Conservation (phyloP, 495 filamentous ascomycete species). For the Penicillium psychrofluorescens region DNA sequence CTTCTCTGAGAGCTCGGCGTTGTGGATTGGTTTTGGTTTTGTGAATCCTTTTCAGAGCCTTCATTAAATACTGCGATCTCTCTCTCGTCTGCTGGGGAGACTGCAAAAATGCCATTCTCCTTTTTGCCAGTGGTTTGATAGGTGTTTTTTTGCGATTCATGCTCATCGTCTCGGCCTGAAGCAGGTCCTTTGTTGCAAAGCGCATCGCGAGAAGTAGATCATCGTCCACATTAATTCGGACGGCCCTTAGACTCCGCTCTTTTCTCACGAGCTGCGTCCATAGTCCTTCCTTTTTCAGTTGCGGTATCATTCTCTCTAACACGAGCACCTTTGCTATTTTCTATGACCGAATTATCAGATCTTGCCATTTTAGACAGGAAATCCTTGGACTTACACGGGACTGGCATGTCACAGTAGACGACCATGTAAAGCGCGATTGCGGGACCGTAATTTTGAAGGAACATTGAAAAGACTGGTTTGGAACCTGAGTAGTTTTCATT, state of each 20-base stretch:
- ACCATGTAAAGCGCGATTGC: too few relatives aligned
- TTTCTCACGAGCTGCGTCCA: conserved; percentile 1
- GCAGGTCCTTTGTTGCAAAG: neutral
- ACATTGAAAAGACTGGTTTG: too few relatives aligned
- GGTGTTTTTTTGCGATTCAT: neutral
- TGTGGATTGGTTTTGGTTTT: neutral
- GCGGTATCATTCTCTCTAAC: too few relatives aligned
- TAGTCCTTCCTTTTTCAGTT: neutral
- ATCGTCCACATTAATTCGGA: conserved; percentile 1
- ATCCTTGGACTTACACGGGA: too few relatives aligned
- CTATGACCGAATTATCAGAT: too few relatives aligned
- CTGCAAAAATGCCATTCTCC: neutral
- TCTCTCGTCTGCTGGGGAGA: neutral
- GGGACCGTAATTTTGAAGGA: too few relatives aligned
- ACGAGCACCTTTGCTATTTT: too few relatives aligned
- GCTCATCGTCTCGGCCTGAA: neutral
- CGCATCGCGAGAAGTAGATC: conserved; percentile 7
- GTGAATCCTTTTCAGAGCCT: conserved; percentile 1
- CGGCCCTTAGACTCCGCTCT: neutral
- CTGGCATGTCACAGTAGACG: too few relatives aligned
- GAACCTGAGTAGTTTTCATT: too few relatives aligned
- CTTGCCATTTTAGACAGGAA: too few relatives aligned
- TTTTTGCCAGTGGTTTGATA: neutral
- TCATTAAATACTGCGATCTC: neutral
- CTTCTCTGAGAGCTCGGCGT: neutral